These are phyloP conservation scores for Phylloporus sp. DNA, from an alignment of 768 basidiomycete species.

Conservation along the genomic window DNA sequence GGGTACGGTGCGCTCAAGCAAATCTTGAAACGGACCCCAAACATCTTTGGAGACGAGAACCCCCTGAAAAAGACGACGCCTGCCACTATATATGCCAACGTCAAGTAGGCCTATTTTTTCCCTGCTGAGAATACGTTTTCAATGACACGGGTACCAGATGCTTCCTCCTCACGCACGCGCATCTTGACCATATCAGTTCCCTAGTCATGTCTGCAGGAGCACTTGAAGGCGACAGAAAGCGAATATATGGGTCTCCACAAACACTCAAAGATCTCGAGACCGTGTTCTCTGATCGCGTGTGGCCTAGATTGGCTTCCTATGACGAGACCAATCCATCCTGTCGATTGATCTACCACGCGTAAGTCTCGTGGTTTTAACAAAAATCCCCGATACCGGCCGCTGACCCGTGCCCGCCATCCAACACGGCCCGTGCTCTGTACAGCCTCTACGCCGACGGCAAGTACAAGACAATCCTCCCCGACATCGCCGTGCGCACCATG, in stretches of 20 bases:
- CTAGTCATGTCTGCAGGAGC: slow-evolving; percentile 84
- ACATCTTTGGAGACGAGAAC: slow-evolving; percentile 42
- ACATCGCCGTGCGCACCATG: slow-evolving; percentile 63
- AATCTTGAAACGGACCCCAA: slow-evolving; percentile 54
- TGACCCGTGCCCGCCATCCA: neutral
- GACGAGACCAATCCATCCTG: slow-evolving; percentile 55
- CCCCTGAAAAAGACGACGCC: slow-evolving; percentile 19
- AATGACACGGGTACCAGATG: slow-evolving; percentile 42
- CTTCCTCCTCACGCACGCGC: slow-evolving; percentile 84
- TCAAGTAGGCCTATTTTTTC: slow-evolving; percentile 24
- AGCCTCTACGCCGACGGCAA: slow-evolving; percentile 48
- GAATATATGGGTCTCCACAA: slow-evolving; percentile 56
- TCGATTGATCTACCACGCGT: slow-evolving; percentile 65
- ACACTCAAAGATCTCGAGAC: slow-evolving; percentile 67
- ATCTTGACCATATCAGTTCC: slow-evolving; percentile 85
- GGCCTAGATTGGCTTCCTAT: slow-evolving; percentile 83
- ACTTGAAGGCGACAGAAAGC: slow-evolving; percentile 55
- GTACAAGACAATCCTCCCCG: slow-evolving; percentile 49
- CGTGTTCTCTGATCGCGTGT: slow-evolving; percentile 73
- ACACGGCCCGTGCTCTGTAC: neutral
- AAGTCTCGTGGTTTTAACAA: slow-evolving; percentile 29
- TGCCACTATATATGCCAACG: slow-evolving; percentile 27
- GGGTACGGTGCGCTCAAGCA: slow-evolving; percentile 74
- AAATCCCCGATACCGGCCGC: neutral
- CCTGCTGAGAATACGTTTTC: neutral